Evolutionary conservation across 441 rosid genomes (phyloP), one percentile per base, ranked within the genome.

Genomic region (Corymbia calophylla): DNA sequence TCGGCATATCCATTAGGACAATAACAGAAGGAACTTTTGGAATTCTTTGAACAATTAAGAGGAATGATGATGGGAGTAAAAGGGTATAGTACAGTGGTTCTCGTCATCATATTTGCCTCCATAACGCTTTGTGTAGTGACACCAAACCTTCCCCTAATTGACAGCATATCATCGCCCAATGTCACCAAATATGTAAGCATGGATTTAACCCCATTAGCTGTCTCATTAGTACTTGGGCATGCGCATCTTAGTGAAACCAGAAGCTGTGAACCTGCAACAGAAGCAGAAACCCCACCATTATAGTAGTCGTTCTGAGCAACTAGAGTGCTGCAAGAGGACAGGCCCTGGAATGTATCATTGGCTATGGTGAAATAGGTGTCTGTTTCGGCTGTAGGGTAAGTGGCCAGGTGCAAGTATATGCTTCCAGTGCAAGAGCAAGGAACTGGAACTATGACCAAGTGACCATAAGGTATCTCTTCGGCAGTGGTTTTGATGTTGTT

Each of bases 381-480:
- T 1, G 8, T 23, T 31, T 19, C 5, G 53, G 29, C 10, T 14
- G 86, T 1, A 15, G 39, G n/a, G 88, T 86, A 89, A 18, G 44
- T 15, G 56, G 88, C 84, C 54, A 15, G 53, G 66, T 86, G 86
- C 88, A 49, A 53, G 84, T 51, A 86, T 25, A 86, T 64, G 29
- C 88, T 86, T 29, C 85, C 90, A 14, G 70, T 23, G 85, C 90
- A 89, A 29, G 3, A 21, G 87, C 88, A 89, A 16, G 35, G 9
- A 21, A 86, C 90, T 29, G 90, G 90, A 29, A 86, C 90, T n/a
- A 89, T 68, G 60, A 89, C 90, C 66, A 53, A n/a, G 7, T 70
- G 21, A 31, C 14, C 68, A 2, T 21, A 25, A 23, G 84, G 66
- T 2, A 89, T 86, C 19, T 39, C 49, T 14, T 29, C 68, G 21